These are phyloP conservation scores for Sisymbrium irio DNA, from an alignment of 345 rosid species.

Conservation along the genomic window DNA sequence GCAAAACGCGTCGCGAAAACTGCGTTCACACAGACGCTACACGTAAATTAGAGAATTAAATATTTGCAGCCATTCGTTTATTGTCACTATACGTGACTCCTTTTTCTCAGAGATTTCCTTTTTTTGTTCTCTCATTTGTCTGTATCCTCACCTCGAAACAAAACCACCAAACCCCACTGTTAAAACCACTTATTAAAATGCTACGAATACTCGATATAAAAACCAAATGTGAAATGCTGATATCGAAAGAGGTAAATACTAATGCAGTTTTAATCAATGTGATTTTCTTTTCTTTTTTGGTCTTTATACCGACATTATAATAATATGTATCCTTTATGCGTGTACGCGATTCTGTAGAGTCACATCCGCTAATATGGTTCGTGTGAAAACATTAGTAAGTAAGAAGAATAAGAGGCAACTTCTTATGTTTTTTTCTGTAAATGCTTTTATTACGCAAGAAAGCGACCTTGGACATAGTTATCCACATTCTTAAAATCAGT, in stretches of 20 bases:
- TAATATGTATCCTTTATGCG: constrained; percentile 1
- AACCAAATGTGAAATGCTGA: neutral
- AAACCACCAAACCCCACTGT: constrained; percentile 3
- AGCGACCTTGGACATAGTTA: constrained; percentile 8
- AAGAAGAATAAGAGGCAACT: constrained; percentile 1
- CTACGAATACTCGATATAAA: neutral
- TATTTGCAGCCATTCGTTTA: neutral
- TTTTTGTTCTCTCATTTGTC: neutral
- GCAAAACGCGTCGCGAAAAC: constrained; percentile 23
- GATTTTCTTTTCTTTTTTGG: neutral
- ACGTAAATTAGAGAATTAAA: neutral
- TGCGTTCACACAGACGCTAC: constrained; percentile 21
- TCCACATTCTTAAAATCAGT: constrained; percentile 13
- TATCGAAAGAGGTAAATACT: neutral
- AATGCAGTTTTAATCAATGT: neutral
- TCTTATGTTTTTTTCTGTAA: neutral
- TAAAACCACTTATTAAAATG: neutral
- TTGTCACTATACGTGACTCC: neutral
- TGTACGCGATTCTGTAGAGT: constrained; percentile 21
- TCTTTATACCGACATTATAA: constrained; percentile 12
- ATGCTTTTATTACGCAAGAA: constrained; percentile 10
- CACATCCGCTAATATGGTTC: neutral
- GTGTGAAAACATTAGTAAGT: constrained; percentile 25
- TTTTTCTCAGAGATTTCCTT: neutral
- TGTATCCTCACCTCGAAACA: constrained; percentile 18